phyloP scores from a whole-genome alignment of 192 early-diverging fungal genomes.

The Dissophora globulifera region DNA sequence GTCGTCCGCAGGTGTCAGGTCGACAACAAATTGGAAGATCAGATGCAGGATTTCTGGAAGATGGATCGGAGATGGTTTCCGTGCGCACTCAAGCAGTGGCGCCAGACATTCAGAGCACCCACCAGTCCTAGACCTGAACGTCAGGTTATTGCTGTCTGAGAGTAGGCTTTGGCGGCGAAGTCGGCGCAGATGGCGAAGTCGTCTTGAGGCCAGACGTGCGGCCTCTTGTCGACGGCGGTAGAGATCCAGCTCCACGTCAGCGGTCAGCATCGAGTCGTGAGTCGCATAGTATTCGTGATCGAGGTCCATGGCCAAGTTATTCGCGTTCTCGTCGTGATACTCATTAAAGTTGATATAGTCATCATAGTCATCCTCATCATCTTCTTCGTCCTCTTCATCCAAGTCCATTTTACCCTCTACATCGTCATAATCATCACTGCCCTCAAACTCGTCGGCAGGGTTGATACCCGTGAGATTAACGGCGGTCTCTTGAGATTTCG shows the following conservation, averaged over 20 bases:
- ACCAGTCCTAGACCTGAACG: slow-evolving; percentile 2
- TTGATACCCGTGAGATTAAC: slow-evolving; percentile 46
- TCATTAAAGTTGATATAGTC: slow-evolving; percentile 16
- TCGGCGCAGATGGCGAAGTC: slow-evolving; percentile 1
- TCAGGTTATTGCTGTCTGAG: slow-evolving; percentile 6
- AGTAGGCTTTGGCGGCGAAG: slow-evolving; percentile 31
- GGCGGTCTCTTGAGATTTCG: slow-evolving; percentile 44
- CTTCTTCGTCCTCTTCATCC: slow-evolving; percentile 15
- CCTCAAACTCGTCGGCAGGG: slow-evolving; percentile 9
- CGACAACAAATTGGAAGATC: slow-evolving; percentile 57
- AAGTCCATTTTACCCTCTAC: slow-evolving; percentile 15
- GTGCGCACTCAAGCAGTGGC: slow-evolving; percentile 9
- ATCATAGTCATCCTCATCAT: slow-evolving; percentile 1
- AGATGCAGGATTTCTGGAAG: slow-evolving; percentile 60
- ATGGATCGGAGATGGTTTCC: slow-evolving; percentile 29
- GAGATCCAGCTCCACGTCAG: slow-evolving; percentile 19
- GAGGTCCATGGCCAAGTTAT: neutral
- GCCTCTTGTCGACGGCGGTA: slow-evolving; percentile 14
- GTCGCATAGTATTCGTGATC: slow-evolving; percentile 15
- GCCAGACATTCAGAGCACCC: neutral
- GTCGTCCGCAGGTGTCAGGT: slow-evolving; percentile 35
- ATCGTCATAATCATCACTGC: neutral
- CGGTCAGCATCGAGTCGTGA: slow-evolving; percentile 15
- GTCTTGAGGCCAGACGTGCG: neutral
- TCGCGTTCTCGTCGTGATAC: slow-evolving; percentile 10